Conservation (phyloP, 441 rosid species). For the Eutrema salsugineum region DNA sequence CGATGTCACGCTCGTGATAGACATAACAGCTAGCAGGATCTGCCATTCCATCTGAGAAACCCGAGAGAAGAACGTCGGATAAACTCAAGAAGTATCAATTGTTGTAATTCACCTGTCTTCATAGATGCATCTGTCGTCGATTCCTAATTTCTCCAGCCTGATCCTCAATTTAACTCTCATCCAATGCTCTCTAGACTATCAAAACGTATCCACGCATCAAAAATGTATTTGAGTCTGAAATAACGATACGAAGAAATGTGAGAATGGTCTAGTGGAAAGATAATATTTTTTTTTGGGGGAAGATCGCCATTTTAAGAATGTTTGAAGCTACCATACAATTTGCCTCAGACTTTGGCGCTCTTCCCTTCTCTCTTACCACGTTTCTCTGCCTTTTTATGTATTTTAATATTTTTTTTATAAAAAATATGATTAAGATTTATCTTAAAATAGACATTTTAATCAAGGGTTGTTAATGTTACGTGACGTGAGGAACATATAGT, state of each 20-base stretch:
- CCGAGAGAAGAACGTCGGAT: constrained; percentile 40
- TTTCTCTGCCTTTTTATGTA: constrained; percentile 10
- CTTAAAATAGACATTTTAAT: constrained; percentile 26
- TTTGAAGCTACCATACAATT: constrained; percentile 44
- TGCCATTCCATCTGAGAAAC: constrained; percentile 98
- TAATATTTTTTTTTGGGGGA: constrained; percentile 19
- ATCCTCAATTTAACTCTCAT: constrained; percentile 41
- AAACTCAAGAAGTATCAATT: constrained; percentile 52
- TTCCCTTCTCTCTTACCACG: constrained; percentile 38
- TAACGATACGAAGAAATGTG: constrained; percentile 8
- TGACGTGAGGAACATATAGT: neutral
- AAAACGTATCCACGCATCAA: neutral
- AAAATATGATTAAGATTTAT: neutral
- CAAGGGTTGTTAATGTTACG: neutral
- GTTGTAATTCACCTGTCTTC: constrained; percentile 70
- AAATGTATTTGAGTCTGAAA: neutral
- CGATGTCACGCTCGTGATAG: constrained; percentile 81
- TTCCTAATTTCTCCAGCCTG: constrained; percentile 36
- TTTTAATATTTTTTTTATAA: neutral
- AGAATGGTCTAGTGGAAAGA: constrained; percentile 22
- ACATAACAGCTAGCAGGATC: constrained; percentile 68
- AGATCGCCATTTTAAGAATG: constrained; percentile 35
- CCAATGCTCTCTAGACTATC: constrained; percentile 28
- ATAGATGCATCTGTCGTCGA: constrained; percentile 72
- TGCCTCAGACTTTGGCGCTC: constrained; percentile 63